Evolutionary conservation across 768 basidiomycete genomes (phyloP).

Genomic region (Amanita jacksonii): DNA sequence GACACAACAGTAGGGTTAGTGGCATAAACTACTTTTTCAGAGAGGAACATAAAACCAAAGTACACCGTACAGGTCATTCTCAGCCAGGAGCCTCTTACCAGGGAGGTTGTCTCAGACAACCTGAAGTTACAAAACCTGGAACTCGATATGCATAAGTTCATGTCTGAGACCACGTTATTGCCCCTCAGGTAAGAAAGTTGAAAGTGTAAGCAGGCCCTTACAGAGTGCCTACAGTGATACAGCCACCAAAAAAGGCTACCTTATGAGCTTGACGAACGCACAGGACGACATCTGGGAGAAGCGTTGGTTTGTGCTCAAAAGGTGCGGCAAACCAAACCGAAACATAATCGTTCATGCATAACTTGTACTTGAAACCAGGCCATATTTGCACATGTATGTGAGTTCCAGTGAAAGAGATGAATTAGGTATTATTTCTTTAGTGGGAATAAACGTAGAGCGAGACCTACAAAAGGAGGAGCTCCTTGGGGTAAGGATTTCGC

Average conservation of each 20-base stretch:
- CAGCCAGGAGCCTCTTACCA: conserved; percentile 58
- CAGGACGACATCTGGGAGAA: conserved; percentile 73
- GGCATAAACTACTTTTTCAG: conserved; percentile 12
- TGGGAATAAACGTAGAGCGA: conserved; percentile 75
- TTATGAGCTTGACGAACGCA: conserved; percentile 76
- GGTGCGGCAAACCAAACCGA: conserved; percentile 35
- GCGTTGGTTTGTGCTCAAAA: conserved; percentile 79
- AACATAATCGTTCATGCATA: not conserved
- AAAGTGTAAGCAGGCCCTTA: conserved; percentile 6
- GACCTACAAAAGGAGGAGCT: conserved; percentile 84
- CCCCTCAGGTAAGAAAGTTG: conserved; percentile 50
- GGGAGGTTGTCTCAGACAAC: conserved; percentile 37
- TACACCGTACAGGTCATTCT: conserved; percentile 68
- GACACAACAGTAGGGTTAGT: conserved; percentile 64
- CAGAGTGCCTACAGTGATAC: conserved; percentile 44
- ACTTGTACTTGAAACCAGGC: no score
- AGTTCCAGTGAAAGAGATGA: conserved; percentile 81
- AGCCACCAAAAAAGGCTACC: conserved; percentile 75
- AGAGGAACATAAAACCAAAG: conserved; percentile 4
- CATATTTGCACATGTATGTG: conserved; percentile 84
- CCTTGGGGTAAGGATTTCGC: conserved; percentile 56
- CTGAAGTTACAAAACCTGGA: conserved; percentile 20
- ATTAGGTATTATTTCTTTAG: conserved; percentile 71
- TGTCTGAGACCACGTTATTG: conserved; percentile 63
- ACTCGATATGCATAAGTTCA: conserved; percentile 50